A percentile compares a stretch with the other conserved stretches of the same genome.
Conservation (phyloP, 2,329 filamentous ascomycete species). For the Botrytis porri region DNA sequence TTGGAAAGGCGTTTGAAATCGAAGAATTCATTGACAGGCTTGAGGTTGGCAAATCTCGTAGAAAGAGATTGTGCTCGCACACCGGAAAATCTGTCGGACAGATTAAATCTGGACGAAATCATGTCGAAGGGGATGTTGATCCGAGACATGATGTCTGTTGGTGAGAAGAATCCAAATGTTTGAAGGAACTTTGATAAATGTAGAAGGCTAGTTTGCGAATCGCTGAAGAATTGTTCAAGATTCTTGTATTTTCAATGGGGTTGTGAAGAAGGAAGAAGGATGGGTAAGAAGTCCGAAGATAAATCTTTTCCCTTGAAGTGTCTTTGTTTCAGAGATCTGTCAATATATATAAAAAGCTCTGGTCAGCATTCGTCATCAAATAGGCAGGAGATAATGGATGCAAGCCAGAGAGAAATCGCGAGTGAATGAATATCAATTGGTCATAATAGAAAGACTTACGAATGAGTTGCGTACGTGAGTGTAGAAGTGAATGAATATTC, state of each 20-base stretch:
- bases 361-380: constrained; percentile 24
- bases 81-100: constrained; percentile 79
- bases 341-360: constrained; percentile 19
- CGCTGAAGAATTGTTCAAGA: not conserved
- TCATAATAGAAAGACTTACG: not conserved
- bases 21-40: constrained; percentile 88
- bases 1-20: constrained; percentile 95
- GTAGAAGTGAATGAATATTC: not conserved
- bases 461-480: not conserved
- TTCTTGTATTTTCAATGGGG: not conserved
- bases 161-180: not conserved
- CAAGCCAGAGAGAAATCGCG: not conserved
- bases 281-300: not conserved
- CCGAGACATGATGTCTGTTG: constrained; percentile 62
- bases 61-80: constrained; percentile 76
- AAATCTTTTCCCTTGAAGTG: not conserved
- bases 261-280: not conserved
- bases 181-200: not conserved
- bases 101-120: constrained; percentile 85
- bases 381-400: not conserved
- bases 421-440: not conserved
- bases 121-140: constrained; percentile 91
- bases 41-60: constrained; percentile 86
- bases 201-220: not conserved
- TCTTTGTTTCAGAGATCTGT: constrained; percentile 30